Percentiles rank a stretch among this genome's conserved stretches.
Conservation (phyloP, 345 rosid species). For the Euclidium syriacum region DNA sequence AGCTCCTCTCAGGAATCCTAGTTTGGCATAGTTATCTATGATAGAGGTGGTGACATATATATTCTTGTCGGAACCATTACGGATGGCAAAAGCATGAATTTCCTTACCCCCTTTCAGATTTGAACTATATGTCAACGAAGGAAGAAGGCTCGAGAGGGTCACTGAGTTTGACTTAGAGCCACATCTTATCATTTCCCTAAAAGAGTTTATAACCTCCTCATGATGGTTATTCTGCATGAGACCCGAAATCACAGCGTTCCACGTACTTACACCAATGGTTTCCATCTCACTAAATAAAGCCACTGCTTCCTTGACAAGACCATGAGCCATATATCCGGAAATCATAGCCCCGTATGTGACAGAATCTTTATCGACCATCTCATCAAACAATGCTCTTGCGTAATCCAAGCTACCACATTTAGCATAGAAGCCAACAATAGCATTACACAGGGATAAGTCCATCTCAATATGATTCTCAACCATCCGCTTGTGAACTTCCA, state of each 20-base stretch:
- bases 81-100: constrained; percentile 60
- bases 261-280: constrained; percentile 45
- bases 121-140: constrained; percentile 46
- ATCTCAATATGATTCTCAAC: constrained; percentile 41
- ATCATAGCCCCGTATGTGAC: constrained; percentile 61
- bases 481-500: constrained; percentile 54
- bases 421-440: constrained; percentile 66
- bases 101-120: constrained; percentile 73
- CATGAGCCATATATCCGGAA: constrained; percentile 69
- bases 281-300: constrained; percentile 46
- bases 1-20: constrained; percentile 61
- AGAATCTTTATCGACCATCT: constrained; percentile 61
- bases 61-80: constrained; percentile 41
- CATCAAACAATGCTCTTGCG: constrained; percentile 65
- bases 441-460: constrained; percentile 57
- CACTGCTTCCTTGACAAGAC: constrained; percentile 55
- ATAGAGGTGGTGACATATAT: constrained; percentile 66
- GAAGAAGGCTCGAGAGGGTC: constrained; percentile 67
- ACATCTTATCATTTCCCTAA: constrained; percentile 51
- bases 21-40: constrained; percentile 66
- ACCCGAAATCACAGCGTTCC: constrained; percentile 86
- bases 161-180: constrained; percentile 57
- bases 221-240: constrained; percentile 61
- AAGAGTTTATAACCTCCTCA: constrained; percentile 40
- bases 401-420: constrained; percentile 77